These are phyloP conservation scores for Nelumbo lutea DNA, from an alignment of 164 flowering plant species.

Conservation along the genomic window DNA sequence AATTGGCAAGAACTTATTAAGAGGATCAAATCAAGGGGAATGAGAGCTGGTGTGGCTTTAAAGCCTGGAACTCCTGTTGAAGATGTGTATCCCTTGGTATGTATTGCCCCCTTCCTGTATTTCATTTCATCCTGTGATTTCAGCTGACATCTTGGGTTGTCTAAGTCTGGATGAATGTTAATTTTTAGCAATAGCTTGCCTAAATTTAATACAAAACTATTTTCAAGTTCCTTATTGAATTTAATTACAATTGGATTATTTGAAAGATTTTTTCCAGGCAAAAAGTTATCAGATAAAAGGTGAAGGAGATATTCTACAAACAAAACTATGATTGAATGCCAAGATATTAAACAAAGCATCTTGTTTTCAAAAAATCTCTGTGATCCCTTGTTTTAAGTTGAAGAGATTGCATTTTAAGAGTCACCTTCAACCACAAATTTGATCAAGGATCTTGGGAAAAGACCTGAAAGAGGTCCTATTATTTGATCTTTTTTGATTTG, in stretches of 20 bases:
- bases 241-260: no score
- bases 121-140: slow-evolving; percentile 4
- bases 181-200: not conserved
- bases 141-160: not conserved
- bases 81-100: slow-evolving; percentile 92
- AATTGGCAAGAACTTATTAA: slow-evolving; percentile 87
- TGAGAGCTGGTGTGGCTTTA: slow-evolving; percentile 87
- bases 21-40: slow-evolving; percentile 72
- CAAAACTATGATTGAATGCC: not conserved
- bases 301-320: not conserved
- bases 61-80: slow-evolving; percentile 93
- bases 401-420: no score
- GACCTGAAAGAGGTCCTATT: no score
- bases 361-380: not conserved
- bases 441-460: no score
- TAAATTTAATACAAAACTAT: not conserved
- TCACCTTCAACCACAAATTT: no score
- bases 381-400: no score
- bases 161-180: not conserved
- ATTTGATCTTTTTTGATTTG: no score
- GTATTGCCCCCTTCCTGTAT: not conserved
- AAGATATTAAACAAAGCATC: not conserved
- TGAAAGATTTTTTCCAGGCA: no score
- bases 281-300: no score
- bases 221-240: not conserved